Evolutionary conservation across 2,329 filamentous ascomycete species (phyloP).

Genomic region (Verticillium zaregamsianum): DNA sequence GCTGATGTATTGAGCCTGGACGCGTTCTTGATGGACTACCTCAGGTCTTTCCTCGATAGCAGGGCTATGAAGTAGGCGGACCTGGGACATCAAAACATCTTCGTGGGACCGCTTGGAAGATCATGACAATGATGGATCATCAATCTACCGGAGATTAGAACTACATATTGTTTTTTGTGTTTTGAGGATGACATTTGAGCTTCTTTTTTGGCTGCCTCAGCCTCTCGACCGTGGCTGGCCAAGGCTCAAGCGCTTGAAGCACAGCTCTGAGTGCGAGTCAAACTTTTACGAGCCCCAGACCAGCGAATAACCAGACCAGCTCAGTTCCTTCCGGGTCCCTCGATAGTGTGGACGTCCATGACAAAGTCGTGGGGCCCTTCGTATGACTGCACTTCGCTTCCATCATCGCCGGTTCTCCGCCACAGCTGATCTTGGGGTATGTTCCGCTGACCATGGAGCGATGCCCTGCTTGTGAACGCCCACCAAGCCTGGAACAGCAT

Average conservation of each 20-base stretch:
- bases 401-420: neutral
- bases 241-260: too few relatives aligned
- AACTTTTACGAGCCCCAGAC: too few relatives aligned
- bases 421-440: neutral
- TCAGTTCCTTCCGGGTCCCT: neutral
- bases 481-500: conserved; percentile 11
- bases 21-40: neutral
- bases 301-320: too few relatives aligned
- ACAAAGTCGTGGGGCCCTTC: neutral
- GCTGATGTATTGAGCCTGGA: neutral
- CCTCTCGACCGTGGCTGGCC: too few relatives aligned
- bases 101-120: too few relatives aligned
- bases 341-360: neutral
- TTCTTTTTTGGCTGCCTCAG: too few relatives aligned
- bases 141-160: too few relatives aligned
- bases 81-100: neutral
- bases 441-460: neutral
- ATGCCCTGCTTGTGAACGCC: conserved; percentile 7
- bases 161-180: too few relatives aligned
- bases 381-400: neutral
- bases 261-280: too few relatives aligned
- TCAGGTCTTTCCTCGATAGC: neutral
- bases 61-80: neutral
- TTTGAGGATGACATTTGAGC: too few relatives aligned
- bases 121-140: too few relatives aligned